Conservation (phyloP, 176 grass and related monocot genomes). For the Microstegium vimineum region DNA sequence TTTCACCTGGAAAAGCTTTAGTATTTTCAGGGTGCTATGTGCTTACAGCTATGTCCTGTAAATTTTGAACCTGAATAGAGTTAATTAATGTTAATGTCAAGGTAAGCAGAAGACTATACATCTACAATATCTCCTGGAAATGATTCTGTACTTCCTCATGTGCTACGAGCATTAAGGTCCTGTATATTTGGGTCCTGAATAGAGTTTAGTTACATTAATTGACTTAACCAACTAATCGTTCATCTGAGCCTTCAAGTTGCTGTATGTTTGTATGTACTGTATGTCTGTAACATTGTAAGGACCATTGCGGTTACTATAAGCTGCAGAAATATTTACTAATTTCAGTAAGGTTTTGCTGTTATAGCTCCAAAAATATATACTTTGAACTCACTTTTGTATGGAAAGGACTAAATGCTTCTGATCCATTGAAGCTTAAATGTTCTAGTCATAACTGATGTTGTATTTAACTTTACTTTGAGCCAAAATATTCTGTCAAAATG, state of each 20-base stretch:
- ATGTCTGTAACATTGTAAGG: neutral
- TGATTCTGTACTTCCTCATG: neutral
- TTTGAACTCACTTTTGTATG: neutral
- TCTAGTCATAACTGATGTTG: neutral
- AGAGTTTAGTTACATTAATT: neutral
- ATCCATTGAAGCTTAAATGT: neutral
- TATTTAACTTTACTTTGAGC: neutral
- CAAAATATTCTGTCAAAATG: neutral
- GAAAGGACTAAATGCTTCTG: neutral
- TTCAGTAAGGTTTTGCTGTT: neutral
- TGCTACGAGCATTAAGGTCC: neutral
- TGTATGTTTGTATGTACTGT: neutral
- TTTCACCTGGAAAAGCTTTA: neutral
- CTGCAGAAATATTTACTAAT: neutral
- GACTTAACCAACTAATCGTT: neutral
- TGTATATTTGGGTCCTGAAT: neutral
- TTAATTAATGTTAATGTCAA: neutral
- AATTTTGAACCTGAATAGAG: neutral
- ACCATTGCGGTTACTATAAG: neutral
- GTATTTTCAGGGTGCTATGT: neutral
- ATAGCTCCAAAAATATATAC: neutral
- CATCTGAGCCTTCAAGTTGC: neutral
- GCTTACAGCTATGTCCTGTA: neutral
- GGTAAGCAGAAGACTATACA: neutral
- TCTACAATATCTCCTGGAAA: neutral